Base-by-base conservation (phyloP, 495 filamentous ascomycete genomes). In the Parathielavia hyrcaniae region DNA sequence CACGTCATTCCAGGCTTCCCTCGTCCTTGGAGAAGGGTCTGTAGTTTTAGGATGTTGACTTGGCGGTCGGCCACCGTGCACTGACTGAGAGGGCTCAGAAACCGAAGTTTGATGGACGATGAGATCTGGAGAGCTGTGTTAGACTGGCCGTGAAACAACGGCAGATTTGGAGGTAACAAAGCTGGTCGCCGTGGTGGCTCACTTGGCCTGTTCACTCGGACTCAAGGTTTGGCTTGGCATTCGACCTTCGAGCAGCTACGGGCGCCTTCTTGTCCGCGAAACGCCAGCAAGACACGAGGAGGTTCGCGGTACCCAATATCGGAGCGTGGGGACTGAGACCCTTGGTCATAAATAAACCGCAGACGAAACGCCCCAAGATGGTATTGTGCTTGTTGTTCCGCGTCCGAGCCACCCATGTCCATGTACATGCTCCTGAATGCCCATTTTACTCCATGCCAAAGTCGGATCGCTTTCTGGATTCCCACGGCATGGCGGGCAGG, bases 311-410 rank as follows among this genome's bases (percentile, higher is more conserved):
- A 40, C 50, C 22, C 9, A 22, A 19, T 9, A 53, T 41, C 48
- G 22, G 34, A 40, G 49, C 50, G 50, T 20, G 57, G 53, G 48
- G 52, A 67, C 58, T 54, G 55, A 58, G 60, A 59, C 66, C 66
- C 67, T 63, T 61, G 62, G 67, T 68, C 60, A 64, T 66, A 53
- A 65, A 62, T 63, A 62, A 58, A 70, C 60, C 58, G 64, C 64
- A 68, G 68, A 67, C 66, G 61, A 64, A 69, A 70, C 68, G 68
- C 68, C 68, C 67, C 68, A 60, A 69, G 61, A 70, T 68, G 68
- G 64, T 70, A 70, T 70, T 70, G 61, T 69, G 64, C 61, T 66
- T 59, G 53, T 69, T 68, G 64, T 62, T 60, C 68, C 68, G 60
- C 60, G 64, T 48, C 67, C 64, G 59, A 68, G 66, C 66, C 68